Base-by-base conservation (phyloP, 2,329 filamentous ascomycete species). In the Zopfia rhizophila region DNA sequence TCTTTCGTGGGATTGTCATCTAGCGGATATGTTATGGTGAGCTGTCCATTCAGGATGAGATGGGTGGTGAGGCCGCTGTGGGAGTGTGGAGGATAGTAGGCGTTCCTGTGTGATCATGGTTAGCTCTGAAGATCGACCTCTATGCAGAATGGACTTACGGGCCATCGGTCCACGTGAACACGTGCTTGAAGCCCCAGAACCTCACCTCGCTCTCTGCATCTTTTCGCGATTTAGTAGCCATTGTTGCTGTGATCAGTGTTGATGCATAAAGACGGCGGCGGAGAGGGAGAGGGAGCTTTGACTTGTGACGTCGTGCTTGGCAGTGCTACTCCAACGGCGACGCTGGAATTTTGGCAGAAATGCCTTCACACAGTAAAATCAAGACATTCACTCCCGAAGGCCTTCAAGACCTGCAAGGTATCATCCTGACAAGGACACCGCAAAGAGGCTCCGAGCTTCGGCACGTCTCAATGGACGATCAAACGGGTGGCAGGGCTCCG, bases 101-200 rank as follows among this genome's bases (percentile, higher is more conserved):
- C 78, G 65, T 88, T 85, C 51, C 85, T 88, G 66, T 30, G 44
- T 31, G 32, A 19, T n/a, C 7, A 27, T 17, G 17, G 54, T 63
- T 28, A 59, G 51, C 10, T 21, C 5, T 23, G 35, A 18, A 18
- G 31, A 23, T 16, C 23, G 17, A n/a, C 16, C n/a, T n/a, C n/a
- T n/a, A n/a, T 28, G 23, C 12, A 21, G 18, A 17, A 28, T 18
- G 23, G 45, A 79, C 83, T 66, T 79, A 89, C 86, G 85, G 83
- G 16, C 77, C 73, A 69, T 90, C 88, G 6, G 80, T 84, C 87
- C 87, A 90, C 3, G 86, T 89, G 54, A 89, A 89, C 61, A 89
- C 86, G 37, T 84, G 77, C 3, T 67, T 56, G 64, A 90, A 91
- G 1, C 87, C 87, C 87, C 87, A 90, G 1, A 81, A 82, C 24